phyloP scores from a whole-genome alignment of 768 basidiomycete genomes.

The Coprinopsis strossmayeri region DNA sequence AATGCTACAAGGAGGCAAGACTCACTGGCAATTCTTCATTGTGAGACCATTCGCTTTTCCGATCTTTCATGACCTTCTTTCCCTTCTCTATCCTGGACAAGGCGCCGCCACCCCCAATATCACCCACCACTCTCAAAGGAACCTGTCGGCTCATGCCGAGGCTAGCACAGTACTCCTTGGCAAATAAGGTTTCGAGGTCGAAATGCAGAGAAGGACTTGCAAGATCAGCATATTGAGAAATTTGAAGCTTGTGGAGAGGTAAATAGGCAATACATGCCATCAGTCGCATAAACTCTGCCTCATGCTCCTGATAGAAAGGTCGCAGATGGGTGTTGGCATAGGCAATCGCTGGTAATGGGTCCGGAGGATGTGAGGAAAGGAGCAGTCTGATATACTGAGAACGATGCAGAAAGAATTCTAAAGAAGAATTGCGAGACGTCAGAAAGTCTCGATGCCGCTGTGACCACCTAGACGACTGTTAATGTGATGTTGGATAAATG shows the following conservation, averaged over 20 bases:
- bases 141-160: constrained; percentile 87
- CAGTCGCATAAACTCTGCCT: constrained; percentile 61
- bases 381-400: constrained; percentile 84
- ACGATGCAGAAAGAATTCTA: constrained; percentile 88
- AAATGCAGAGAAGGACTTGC: constrained; percentile 65
- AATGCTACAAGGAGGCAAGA: constrained; percentile 4
- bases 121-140: constrained; percentile 83
- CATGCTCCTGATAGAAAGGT: constrained; percentile 57
- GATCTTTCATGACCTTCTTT: constrained; percentile 85
- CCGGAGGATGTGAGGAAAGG: constrained; percentile 51
- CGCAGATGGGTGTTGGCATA: constrained; percentile 69
- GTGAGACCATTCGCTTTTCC: constrained; percentile 89
- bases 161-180: constrained; percentile 82
- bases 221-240: constrained; percentile 71
- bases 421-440: constrained; percentile 60
- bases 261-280: constrained; percentile 66
- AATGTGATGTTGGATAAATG: constrained; percentile 3
- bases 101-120: constrained; percentile 90
- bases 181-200: constrained; percentile 78
- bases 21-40: constrained; percentile 83
- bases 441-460: constrained; percentile 60
- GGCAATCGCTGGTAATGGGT: constrained; percentile 52
- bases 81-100: constrained; percentile 92
- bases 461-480: constrained; percentile 62
- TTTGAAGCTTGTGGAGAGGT: constrained; percentile 56